Conservation (phyloP, 352 stramenopile genomes). For the Blastocystis hominis region DNA sequence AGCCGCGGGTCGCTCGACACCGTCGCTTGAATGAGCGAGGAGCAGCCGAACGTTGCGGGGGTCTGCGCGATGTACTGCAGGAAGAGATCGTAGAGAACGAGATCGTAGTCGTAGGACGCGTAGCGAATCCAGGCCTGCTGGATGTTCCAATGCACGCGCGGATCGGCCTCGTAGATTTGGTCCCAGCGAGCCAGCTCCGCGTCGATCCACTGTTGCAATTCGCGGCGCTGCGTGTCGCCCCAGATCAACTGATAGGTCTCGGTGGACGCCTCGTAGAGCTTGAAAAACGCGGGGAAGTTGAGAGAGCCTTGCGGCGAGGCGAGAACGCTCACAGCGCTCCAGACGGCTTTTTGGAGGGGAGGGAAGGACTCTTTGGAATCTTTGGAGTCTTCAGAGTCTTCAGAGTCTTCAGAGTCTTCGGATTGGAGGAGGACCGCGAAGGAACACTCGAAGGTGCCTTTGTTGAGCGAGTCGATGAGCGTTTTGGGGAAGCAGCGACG, state of each 20-base stretch:
- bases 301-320: not conserved
- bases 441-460: not conserved
- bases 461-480: not conserved
- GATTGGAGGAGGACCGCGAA: not conserved
- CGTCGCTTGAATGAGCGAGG: not conserved
- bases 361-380: not conserved
- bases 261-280: not conserved
- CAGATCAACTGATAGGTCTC: conserved; percentile 9
- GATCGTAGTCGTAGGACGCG: not conserved
- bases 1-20: not conserved
- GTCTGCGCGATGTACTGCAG: not conserved
- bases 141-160: not conserved
- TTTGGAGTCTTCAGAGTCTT: not conserved
- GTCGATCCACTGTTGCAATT: not conserved
- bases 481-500: not conserved
- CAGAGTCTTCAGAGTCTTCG: not conserved
- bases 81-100: conserved; percentile 12
- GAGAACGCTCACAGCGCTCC: not conserved
- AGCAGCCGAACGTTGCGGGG: not conserved
- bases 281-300: not conserved
- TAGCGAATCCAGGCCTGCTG: not conserved
- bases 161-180: not conserved
- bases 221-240: not conserved
- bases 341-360: not conserved
- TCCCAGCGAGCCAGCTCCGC: not conserved